Evolutionary conservation across 306 rosid species (phyloP), one percentile per base, ranked within the genome.

Genomic region (Fragaria iinumae): DNA sequence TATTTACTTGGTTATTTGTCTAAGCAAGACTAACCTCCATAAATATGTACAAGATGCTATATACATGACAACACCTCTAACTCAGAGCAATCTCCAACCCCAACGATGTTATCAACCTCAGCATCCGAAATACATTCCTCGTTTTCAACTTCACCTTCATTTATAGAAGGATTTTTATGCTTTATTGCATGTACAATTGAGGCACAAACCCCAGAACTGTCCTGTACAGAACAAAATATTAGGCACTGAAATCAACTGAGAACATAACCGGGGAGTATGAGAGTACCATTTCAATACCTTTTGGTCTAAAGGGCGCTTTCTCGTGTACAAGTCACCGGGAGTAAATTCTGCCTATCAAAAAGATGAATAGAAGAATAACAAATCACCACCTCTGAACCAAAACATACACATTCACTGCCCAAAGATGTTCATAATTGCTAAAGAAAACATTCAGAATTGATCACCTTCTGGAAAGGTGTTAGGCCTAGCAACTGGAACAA

Each of bases 51-150:
- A 64, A 81, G 47, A 81, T 80, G n/a, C 73, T 66, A 47, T 53
- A 70, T 60, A 80, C 21, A 38, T 80, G 53, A 32, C 25, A 71
- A 71, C 84, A 94, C 97, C 98, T 90, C 95, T 83, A 94, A 84
- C 84, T 91, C 96, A n/a, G 90, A 84, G 84, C 81, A 81, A 64
- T 88, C 77, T 82, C 96, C 93, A 84, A 86, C 84, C 63, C 98
- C 96, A 88, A 94, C 95, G 77, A 94, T 94, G 75, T 84, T 94
- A 18, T 90, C 97, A 59, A 94, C 82, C 29, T 91, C 97, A 47
- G 77, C 57, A 78, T 94, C 97, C 17, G 98, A 89, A 59, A 91
- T 83, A 47, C 88, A 80, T 56, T 86, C 90, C 80, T 87, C 93
- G 29, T 80, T 82, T 81, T 89, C 90, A 55, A 80, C 80, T 67